Evolutionary conservation across 2,329 filamentous ascomycete genomes (phyloP).

Genomic region (Phyllosticta ampelicida): DNA sequence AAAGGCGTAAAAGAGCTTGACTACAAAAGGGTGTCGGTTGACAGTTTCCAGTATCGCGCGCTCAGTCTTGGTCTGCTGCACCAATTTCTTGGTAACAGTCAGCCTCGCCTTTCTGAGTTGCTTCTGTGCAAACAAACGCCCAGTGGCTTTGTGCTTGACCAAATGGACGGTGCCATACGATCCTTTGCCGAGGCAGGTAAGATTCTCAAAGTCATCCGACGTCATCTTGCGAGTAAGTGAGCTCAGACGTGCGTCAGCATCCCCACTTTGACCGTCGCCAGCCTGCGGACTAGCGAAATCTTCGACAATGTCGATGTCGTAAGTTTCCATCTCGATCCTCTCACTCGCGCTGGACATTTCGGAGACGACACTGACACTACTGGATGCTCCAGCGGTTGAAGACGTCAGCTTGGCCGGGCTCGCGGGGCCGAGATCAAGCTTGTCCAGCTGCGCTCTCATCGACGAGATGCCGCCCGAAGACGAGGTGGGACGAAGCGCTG

Average conservation of each 20-base stretch:
- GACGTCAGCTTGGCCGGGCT: conserved; percentile 39
- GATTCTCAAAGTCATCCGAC: conserved; percentile 75
- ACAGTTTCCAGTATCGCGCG: conserved; percentile 89
- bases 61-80: conserved; percentile 97
- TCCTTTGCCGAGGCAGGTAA: conserved; percentile 90
- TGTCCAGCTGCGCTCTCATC: conserved; percentile 71
- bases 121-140: conserved; percentile 91
- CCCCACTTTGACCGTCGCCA: conserved; percentile 16
- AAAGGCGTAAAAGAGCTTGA: conserved; percentile 96
- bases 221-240: conserved; percentile 70
- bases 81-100: conserved; percentile 86
- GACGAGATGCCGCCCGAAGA: conserved; percentile 64
- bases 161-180: conserved; percentile 91
- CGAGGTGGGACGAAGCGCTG: conserved; percentile 40
- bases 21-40: conserved; percentile 92
- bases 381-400: conserved; percentile 29
- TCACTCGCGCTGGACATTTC: conserved; percentile 49
- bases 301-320: conserved; percentile 72
- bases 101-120: conserved; percentile 96
- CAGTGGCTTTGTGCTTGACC: conserved; percentile 80
- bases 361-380: conserved; percentile 41
- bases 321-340: conserved; percentile 65
- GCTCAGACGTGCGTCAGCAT: conserved; percentile 40
- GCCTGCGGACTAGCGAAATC: conserved; percentile 67
- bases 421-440: conserved; percentile 54